Evolutionary conservation across 768 basidiomycete genomes (phyloP).

Genomic region (Mycena capillaripes): DNA sequence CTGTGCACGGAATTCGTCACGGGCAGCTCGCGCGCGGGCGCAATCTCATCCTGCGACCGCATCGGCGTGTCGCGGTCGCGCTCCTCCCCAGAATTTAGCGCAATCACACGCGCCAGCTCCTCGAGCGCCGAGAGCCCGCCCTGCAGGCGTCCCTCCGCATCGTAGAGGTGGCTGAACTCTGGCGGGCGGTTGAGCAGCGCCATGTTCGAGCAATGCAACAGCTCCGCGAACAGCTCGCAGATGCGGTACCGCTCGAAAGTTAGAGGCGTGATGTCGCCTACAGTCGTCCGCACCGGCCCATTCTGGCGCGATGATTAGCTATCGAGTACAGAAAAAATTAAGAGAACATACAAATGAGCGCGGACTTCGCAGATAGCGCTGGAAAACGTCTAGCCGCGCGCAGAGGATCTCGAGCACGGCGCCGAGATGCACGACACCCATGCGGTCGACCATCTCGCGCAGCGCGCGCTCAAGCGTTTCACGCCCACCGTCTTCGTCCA

Average conservation of each 20-base stretch:
- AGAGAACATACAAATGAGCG: conserved; percentile 76
- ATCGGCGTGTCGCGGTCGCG: conserved; percentile 62
- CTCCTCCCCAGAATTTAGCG: conserved; percentile 69
- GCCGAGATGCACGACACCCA: conserved; percentile 94
- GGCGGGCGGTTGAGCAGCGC: conserved; percentile 88
- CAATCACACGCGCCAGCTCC: conserved; percentile 88
- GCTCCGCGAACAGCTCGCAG: conserved; percentile 96
- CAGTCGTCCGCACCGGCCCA: conserved; percentile 78
- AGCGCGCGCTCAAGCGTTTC: conserved; percentile 79
- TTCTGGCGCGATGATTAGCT: conserved; percentile 57
- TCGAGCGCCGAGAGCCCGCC: conserved; percentile 91
- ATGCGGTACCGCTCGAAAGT: conserved; percentile 97
- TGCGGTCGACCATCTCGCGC: conserved; percentile 85
- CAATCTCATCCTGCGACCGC: conserved; percentile 71
- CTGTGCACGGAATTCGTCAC: conserved; percentile 56
- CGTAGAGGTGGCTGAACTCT: conserved; percentile 80
- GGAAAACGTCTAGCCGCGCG: conserved; percentile 76
- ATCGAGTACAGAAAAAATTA: conserved; percentile 1
- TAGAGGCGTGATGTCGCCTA: conserved; percentile 82
- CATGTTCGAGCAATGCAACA: conserved; percentile 99
- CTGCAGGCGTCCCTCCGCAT: conserved; percentile 84
- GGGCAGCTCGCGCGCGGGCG: conserved; percentile 78
- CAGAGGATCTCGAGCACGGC: conserved; percentile 83
- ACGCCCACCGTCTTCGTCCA: conserved; percentile 65
- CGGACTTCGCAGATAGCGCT: conserved; percentile 77